phyloP scores from a whole-genome alignment of 768 basidiomycete genomes.

The Lactifluus rugatus region DNA sequence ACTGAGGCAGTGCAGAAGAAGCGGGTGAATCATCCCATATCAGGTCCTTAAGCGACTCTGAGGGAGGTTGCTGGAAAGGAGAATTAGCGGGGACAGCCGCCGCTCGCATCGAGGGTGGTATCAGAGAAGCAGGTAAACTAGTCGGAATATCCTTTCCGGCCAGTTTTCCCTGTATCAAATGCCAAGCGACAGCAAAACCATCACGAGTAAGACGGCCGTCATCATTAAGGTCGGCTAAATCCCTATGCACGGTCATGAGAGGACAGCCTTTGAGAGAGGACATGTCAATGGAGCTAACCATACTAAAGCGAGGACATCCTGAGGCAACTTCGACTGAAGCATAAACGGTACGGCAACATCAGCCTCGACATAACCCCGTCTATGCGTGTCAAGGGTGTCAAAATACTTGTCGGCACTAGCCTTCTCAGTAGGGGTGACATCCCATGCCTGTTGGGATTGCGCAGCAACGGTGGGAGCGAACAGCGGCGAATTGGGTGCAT shows the following conservation, averaged over 20 bases:
- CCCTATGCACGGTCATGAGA: constrained; percentile 43
- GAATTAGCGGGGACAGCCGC: constrained; percentile 30
- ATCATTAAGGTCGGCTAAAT: constrained; percentile 81
- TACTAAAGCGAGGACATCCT: constrained; percentile 76
- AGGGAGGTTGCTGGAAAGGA: constrained; percentile 29
- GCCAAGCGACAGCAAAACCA: constrained; percentile 92
- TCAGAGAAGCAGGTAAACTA: constrained; percentile 56
- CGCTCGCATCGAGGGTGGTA: constrained; percentile 74
- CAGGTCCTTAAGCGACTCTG: constrained; percentile 36
- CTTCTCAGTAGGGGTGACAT: constrained; percentile 76
- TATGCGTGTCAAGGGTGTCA: constrained; percentile 65
- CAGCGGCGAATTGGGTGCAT: constrained; percentile 21
- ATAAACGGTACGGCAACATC: constrained; percentile 95
- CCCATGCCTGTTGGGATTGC: constrained; percentile 48
- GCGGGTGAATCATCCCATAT: constrained; percentile 34
- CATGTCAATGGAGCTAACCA: constrained; percentile 54
- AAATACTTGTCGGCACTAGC: constrained; percentile 69
- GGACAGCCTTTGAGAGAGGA: neutral
- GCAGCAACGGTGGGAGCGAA: constrained; percentile 13
- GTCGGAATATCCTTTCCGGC: constrained; percentile 68
- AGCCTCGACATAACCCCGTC: constrained; percentile 77
- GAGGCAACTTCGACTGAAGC: constrained; percentile 77
- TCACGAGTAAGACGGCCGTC: constrained; percentile 82
- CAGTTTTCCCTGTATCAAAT: constrained; percentile 82
- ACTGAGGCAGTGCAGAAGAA: constrained; percentile 27